Base-by-base conservation (phyloP, 1,284 basidiomycete genomes). In the Irpex lacteus region DNA sequence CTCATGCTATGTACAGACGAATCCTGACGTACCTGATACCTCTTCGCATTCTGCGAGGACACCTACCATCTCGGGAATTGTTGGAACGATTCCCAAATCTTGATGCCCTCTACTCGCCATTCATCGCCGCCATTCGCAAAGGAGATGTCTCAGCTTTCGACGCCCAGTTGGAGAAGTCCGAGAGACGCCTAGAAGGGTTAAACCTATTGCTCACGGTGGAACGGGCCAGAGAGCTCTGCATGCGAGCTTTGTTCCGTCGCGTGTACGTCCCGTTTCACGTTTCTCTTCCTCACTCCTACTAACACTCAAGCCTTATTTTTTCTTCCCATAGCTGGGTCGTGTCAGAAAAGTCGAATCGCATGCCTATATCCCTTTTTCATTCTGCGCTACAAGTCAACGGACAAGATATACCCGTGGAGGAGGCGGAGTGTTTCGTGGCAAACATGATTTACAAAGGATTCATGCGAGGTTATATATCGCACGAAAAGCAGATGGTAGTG, bases 391-490 rank as follows among this genome's bases (percentile, higher is more conserved):
- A 78, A 55, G 76, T 94, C 62, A 88, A 90, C 13, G 90, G 90
- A 4, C 80, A 83, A 66, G 83, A 87, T 18, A 81, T 86, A 38
- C 72, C 78, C 19, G 69, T 80, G 61, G 94, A 94, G 66, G 97
- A 98, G 77, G 90, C 95, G 15, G 97, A 98, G 77, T 98, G 97
- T 77, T 82, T 96, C 63, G 83, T 98, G 6, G 95, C 95, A 15
- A 96, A 95, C 72, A 92, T 97, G 90, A 92, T 98, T 50, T 95
- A 90, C 78, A 93, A 92, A 79, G 95, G 94, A 3, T 94, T 91
- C 75, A 90, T 98, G 75, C 86, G 92, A 64, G 97, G 97, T 4
- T 98, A 98, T 76, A 97, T 99, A 72, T 96, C 94, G 56, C 97
- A 99, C 73, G 94, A 95, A 73, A 92, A 92, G 75, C 90, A 94